phyloP scores from a whole-genome alignment of 345 rosid genomes.

The Durio zibethinus region DNA sequence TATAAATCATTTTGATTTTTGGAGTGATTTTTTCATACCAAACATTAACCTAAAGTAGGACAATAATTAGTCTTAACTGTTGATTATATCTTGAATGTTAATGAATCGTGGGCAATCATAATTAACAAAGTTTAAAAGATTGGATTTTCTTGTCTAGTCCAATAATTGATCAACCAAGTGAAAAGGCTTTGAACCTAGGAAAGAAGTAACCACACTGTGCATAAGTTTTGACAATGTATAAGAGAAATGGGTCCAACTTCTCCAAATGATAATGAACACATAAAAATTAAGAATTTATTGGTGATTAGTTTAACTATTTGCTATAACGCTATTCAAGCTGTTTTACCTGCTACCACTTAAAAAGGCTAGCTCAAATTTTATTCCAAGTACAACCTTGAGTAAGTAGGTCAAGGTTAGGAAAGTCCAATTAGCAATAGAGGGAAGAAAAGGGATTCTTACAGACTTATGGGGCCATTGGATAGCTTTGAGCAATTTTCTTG shows the following conservation, averaged over 20 bases:
- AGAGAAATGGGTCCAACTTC: slow-evolving; percentile 1
- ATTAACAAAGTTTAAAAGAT: not conserved
- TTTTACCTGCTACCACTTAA: slow-evolving; percentile 24
- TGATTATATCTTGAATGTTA: not conserved
- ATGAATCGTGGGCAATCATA: not conserved
- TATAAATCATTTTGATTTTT: too few relatives aligned
- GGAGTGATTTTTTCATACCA: too few relatives aligned
- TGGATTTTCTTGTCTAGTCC: not conserved
- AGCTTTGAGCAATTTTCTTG: not conserved
- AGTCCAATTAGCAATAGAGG: not conserved
- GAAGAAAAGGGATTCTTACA: not conserved
- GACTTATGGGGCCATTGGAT: not conserved
- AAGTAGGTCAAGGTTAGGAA: not conserved
- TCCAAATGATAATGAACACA: not conserved
- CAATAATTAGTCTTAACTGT: not conserved
- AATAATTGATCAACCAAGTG: not conserved
- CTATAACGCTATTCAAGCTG: not conserved
- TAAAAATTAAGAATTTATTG: slow-evolving; percentile 1
- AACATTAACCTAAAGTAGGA: not conserved
- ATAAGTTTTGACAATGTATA: not conserved
- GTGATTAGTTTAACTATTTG: not conserved
- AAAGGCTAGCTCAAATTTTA: slow-evolving; percentile 10
- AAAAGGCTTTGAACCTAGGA: not conserved
- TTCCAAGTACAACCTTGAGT: not conserved
- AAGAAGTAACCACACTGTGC: not conserved